These are phyloP conservation scores for Cercophora scortea DNA, from an alignment of 495 filamentous ascomycete genomes.

Conservation along the genomic window DNA sequence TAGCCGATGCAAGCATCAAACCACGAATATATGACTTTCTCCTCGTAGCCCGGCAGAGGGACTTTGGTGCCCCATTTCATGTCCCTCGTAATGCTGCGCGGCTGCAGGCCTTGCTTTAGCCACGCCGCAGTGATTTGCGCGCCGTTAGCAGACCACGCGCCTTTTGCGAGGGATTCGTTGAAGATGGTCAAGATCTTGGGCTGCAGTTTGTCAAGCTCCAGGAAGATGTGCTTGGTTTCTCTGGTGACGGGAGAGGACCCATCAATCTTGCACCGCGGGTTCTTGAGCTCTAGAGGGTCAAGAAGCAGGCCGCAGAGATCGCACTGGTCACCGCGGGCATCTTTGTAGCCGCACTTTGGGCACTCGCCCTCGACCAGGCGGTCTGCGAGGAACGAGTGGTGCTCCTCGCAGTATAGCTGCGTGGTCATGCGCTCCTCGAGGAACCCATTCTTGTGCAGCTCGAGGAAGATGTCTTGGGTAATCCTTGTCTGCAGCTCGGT, in stretches of 20 bases:
- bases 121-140: conserved; percentile 65
- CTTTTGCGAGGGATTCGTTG: conserved; percentile 32
- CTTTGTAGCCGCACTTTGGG: conserved; percentile 66
- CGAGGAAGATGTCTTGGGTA: conserved; percentile 75
- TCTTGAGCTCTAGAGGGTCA: conserved; percentile 59
- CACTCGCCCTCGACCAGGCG: conserved; percentile 93
- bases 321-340: conserved; percentile 73
- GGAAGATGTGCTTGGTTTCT: conserved; percentile 56
- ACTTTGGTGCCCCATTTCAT: conserved; percentile 67
- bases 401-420: conserved; percentile 86
- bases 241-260: conserved; percentile 64
- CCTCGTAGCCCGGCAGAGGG: conserved; percentile 55
- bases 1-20: conserved; percentile 98
- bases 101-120: conserved; percentile 72
- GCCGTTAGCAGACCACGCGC: conserved; percentile 67
- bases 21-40: conserved; percentile 90
- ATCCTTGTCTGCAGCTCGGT: conserved; percentile 76
- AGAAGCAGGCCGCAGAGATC: conserved; percentile 73
- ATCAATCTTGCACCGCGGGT: conserved; percentile 70
- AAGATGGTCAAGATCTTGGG: conserved; percentile 65
- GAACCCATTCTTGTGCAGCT: conserved; percentile 68
- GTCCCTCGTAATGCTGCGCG: conserved; percentile 81
- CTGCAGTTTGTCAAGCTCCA: conserved; percentile 73
- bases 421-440: conserved; percentile 65
- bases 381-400: conserved; percentile 82